Base-by-base conservation (phyloP, 192 early-diverging fungal genomes). In the Neocallimastix lanati region DNA sequence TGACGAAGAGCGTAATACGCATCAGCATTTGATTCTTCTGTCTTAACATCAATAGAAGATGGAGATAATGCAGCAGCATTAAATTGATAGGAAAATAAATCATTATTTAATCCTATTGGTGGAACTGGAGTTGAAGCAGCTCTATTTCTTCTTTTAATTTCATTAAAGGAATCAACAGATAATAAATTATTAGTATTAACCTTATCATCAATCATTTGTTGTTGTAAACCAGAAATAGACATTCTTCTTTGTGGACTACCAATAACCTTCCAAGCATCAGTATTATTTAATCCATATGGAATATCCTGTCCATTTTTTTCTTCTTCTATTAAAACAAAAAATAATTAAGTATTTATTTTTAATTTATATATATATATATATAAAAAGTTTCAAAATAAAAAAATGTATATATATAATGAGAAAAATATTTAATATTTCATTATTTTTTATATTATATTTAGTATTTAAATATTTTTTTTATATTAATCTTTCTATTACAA, bases 241-340 rank as follows among this genome's bases (percentile, higher is more conserved):
- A 82, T 78, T 29, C 82, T 58, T 29, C 87, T 83, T 18, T 89
- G 88, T 12, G 90, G 90, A 81, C 85, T 88, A n/a, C 88, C 89
- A 33, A 90, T 88, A 50, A 83, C 82, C 78, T 88, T 91, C 90
- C 90, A 91, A 82, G 40, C 83, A 16, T 86, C 37, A 78, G 50
- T 27, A n/a, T 67, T 67, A n/a, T 15, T 3, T 67, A 67, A 67
- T 67, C 50, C 50, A n/a, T n/a, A 67, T n/a, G 50, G 50, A 67
- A 67, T 67, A 67, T 67, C 50, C n/a, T 67, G 50, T n/a, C 50
- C 50, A n/a, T 67, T 67, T 67, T 67, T 25, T 67, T 67, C 50
- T 9, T 67, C 50, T 25, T 67, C 50, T 67, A n/a, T 7, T 67
- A n/a, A n/a, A 14, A 35, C 12, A 7, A 7, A 7, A 35, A 35